Conservation (phyloP, 331 rosid species). For the Malus hybrid region DNA sequence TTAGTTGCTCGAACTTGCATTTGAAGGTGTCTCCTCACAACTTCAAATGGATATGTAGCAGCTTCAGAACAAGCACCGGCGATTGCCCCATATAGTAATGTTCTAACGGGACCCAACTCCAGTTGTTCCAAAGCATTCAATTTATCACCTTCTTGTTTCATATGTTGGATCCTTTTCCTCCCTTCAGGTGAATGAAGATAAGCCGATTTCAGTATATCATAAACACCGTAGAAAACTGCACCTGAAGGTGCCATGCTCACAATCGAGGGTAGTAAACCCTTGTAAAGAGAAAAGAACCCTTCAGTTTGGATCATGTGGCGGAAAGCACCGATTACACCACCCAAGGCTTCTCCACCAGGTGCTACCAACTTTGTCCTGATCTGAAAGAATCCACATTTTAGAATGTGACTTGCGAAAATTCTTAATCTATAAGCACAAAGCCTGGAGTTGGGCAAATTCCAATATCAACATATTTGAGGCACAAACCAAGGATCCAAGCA, state of each 20-base stretch:
- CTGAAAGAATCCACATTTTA: conserved; percentile 10
- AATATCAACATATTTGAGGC: background rate
- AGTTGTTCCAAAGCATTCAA: conserved; percentile 39
- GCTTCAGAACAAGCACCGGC: conserved; percentile 45
- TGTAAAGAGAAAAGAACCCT: conserved; percentile 49
- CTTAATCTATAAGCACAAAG: background rate
- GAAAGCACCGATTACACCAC: conserved; percentile 41
- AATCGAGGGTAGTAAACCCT: conserved; percentile 43
- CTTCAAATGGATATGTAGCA: conserved; percentile 51
- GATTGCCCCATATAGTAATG: conserved; percentile 37
- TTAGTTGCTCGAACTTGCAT: conserved; percentile 33
- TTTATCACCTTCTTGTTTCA: conserved; percentile 30
- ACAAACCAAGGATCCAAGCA: background rate
- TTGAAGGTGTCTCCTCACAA: conserved; percentile 49
- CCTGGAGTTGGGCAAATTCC: background rate
- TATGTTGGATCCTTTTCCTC: conserved; percentile 29
- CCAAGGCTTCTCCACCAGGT: conserved; percentile 53
- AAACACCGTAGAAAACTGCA: conserved; percentile 47
- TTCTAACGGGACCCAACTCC: conserved; percentile 36
- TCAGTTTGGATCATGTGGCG: conserved; percentile 43
- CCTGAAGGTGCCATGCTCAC: conserved; percentile 58
- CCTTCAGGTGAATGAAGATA: conserved; percentile 46
- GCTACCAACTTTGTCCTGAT: conserved; percentile 46
- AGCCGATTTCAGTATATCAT: conserved; percentile 36
- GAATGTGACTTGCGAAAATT: background rate